Evolutionary conservation across 2,329 filamentous ascomycete species (phyloP).

Genomic region (Hysterium pulicare): DNA sequence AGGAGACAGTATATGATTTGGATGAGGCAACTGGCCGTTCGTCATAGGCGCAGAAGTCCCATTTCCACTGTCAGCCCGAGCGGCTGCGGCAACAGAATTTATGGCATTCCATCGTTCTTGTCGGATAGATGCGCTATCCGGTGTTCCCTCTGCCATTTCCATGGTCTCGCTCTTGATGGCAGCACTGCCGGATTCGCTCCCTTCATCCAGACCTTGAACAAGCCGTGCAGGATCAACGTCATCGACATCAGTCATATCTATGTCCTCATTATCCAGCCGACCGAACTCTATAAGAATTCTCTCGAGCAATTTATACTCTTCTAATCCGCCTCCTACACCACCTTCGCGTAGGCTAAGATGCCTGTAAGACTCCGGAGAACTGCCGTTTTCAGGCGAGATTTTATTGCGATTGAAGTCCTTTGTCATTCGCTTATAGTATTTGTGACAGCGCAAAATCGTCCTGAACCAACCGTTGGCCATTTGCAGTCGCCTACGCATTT

Average conservation of each 20-base stretch:
- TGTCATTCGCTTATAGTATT: constrained; percentile 52
- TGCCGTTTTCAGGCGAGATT: constrained; percentile 25
- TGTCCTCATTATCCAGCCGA: constrained; percentile 29
- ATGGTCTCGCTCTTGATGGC: constrained; percentile 32
- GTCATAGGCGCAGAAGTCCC: not conserved
- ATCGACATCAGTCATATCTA: constrained; percentile 34
- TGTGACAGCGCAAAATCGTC: constrained; percentile 53
- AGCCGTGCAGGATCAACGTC: constrained; percentile 14
- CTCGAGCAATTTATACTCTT: constrained; percentile 51
- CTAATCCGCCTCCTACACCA: constrained; percentile 50
- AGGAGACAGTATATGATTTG: not conserved
- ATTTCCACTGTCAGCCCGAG: constrained; percentile 1
- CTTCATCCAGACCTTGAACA: constrained; percentile 2
- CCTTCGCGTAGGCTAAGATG: constrained; percentile 43
- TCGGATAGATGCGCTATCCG: constrained; percentile 12
- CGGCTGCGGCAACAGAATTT: constrained; percentile 18
- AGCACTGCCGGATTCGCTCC: constrained; percentile 12
- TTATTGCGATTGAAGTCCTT: constrained; percentile 45
- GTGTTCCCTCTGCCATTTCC: constrained; percentile 9
- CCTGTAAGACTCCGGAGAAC: constrained; percentile 27
- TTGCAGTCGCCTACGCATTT: constrained; percentile 52
- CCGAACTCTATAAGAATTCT: constrained; percentile 34
- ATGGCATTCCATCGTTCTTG: constrained; percentile 41
- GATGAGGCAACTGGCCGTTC: not conserved
- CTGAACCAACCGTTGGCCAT: constrained; percentile 57